Conservation (phyloP, 352 stramenopile species). For the Phytophthora rubi region DNA sequence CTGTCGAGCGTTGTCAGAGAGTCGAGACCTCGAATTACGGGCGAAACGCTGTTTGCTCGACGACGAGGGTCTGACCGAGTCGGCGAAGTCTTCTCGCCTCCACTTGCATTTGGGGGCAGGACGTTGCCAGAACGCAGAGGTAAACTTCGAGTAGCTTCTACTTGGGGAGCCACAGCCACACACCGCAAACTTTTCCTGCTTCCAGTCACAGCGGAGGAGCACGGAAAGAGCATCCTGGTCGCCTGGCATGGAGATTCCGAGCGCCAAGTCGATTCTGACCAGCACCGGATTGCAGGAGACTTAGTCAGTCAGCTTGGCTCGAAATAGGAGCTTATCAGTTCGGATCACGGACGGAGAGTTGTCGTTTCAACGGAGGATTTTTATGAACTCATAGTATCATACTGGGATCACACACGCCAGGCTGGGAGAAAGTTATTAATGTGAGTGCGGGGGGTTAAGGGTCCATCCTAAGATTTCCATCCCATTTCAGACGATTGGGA, state of each 20-base stretch:
- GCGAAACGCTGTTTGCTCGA: slow-evolving; percentile 17
- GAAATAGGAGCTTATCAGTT: background rate
- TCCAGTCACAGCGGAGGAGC: background rate
- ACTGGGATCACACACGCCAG: too few species aligned
- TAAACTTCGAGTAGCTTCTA: background rate
- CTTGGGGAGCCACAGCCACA: slow-evolving; percentile 16
- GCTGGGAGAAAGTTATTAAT: too few species aligned
- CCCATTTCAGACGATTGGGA: background rate
- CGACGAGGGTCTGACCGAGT: background rate
- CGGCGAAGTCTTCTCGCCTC: background rate
- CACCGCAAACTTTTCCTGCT: slow-evolving; percentile 14
- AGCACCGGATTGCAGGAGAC: background rate
- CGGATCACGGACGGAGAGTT: background rate
- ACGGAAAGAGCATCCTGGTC: background rate
- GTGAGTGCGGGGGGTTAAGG: too few species aligned
- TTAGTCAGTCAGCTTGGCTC: background rate
- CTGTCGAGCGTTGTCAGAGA: slow-evolving; percentile 6
- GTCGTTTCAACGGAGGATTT: background rate
- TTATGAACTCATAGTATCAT: background rate
- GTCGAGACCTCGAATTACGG: slow-evolving; percentile 14
- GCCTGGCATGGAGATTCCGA: slow-evolving; percentile 1
- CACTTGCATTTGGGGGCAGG: background rate
- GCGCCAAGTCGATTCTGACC: background rate
- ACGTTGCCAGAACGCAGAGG: slow-evolving; percentile 17
- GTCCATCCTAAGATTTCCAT: background rate